Percentiles rank a stretch among this genome's conserved stretches.
These are phyloP conservation scores for Orbilia quercus DNA, from an alignment of 2,329 filamentous ascomycete genomes.

Conservation along the genomic window DNA sequence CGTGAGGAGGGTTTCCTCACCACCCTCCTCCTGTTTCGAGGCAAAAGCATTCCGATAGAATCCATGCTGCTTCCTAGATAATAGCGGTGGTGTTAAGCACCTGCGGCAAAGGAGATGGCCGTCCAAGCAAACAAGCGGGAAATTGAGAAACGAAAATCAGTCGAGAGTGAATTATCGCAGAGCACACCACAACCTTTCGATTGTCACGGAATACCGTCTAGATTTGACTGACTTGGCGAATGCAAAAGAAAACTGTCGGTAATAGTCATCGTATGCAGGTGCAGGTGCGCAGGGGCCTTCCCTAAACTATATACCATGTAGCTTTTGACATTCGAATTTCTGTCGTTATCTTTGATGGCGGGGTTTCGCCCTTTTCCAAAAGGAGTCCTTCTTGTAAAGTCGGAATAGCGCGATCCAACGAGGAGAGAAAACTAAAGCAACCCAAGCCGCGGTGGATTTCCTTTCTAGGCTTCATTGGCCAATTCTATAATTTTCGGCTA, in stretches of 20 bases:
- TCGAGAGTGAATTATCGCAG: constrained; percentile 31
- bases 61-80: constrained; percentile 41
- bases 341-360: constrained; percentile 10
- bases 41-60: constrained; percentile 38
- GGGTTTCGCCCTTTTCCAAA: constrained; percentile 20
- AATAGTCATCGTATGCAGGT: not conserved
- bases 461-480: constrained; percentile 16
- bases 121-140: constrained; percentile 31
- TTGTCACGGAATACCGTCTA: constrained; percentile 3
- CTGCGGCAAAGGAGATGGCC: constrained; percentile 33
- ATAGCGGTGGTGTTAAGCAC: constrained; percentile 43
- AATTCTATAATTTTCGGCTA: not conserved
- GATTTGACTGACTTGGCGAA: constrained; percentile 7
- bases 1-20: constrained; percentile 38
- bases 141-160: constrained; percentile 15
- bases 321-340: too few species aligned
- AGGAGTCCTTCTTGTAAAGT: constrained; percentile 34
- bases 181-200: constrained; percentile 25
- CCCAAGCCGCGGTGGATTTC: constrained; percentile 2
- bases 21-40: constrained; percentile 48
- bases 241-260: not conserved
- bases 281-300: constrained; percentile 9
- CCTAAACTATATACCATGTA: constrained; percentile 35
- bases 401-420: constrained; percentile 25
- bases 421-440: constrained; percentile 15